These are phyloP conservation scores for Bolboschoenoplectus hybrid DNA, from an alignment of 202 grass and related monocot species.

Conservation along the genomic window DNA sequence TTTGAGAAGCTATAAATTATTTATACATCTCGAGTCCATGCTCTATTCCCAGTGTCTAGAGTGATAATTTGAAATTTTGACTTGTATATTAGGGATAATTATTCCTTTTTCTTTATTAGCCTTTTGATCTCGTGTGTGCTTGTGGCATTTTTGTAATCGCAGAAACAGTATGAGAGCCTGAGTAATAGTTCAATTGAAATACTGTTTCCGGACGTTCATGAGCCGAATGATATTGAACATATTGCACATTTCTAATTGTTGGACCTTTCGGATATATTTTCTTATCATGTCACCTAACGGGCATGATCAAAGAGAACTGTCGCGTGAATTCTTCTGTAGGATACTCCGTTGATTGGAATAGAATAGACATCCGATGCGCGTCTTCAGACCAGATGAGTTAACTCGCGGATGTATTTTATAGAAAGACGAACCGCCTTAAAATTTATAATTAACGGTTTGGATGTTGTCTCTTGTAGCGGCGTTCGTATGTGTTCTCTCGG, in stretches of 20 bases:
- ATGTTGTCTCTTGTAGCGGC: neutral
- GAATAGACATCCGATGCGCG: no score
- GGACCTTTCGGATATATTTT: neutral
- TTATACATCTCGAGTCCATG: neutral
- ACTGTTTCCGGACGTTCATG: neutral
- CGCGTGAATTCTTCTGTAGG: neutral
- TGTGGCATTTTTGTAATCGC: neutral
- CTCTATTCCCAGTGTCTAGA: neutral
- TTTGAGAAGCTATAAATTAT: neutral
- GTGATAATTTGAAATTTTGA: constrained; percentile 10
- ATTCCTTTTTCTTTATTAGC: neutral
- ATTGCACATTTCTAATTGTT: neutral
- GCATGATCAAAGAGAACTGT: neutral
- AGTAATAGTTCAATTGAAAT: no score
- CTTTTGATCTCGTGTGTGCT: neutral
- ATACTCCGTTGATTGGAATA: neutral
- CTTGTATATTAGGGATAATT: neutral
- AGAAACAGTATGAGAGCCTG: no score
- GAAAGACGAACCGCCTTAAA: neutral
- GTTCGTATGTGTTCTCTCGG: neutral
- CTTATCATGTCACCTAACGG: neutral
- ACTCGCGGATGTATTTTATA: neutral
- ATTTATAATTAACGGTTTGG: neutral
- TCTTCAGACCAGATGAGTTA: no score
- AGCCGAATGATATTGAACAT: neutral